These are phyloP conservation scores for Hawksworthiomyces lignivorus DNA, from an alignment of 2,329 filamentous ascomycete genomes.

Conservation along the genomic window DNA sequence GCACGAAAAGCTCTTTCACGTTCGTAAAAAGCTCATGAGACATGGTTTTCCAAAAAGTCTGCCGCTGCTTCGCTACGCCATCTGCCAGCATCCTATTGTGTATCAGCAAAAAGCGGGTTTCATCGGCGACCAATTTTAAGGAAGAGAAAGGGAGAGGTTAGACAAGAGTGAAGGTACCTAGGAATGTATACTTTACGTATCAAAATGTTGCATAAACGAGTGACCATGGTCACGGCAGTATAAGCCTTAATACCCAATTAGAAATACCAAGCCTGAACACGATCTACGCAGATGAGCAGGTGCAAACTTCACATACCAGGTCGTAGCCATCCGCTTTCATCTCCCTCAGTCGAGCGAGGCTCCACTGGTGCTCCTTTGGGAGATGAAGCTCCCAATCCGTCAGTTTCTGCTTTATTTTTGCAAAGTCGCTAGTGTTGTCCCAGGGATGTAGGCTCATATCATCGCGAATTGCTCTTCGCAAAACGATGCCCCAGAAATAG, in stretches of 20 bases:
- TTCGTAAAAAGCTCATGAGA: constrained; percentile 38
- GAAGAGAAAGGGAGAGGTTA: background rate
- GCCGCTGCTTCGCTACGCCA: constrained; percentile 22
- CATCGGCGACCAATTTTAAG: background rate
- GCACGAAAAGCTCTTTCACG: constrained; percentile 36
- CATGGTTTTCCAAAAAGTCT: constrained; percentile 31
- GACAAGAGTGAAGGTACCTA: constrained; percentile 36
- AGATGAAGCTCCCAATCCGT: constrained; percentile 40
- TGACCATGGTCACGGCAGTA: constrained; percentile 46
- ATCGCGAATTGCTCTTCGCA: constrained; percentile 39
- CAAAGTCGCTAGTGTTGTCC: constrained; percentile 41
- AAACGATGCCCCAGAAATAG: constrained; percentile 45
- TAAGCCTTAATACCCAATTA: too few species aligned
- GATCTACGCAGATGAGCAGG: too few species aligned
- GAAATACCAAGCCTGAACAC: too few species aligned
- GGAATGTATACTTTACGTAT: constrained; percentile 50
- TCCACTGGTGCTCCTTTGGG: constrained; percentile 41
- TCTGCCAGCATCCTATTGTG: constrained; percentile 31
- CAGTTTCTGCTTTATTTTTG: constrained; percentile 34
- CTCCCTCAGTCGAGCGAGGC: constrained; percentile 30
- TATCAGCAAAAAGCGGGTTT: background rate
- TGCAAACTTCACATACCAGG: constrained; percentile 38
- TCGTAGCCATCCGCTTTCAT: constrained; percentile 43
- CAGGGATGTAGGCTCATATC: constrained; percentile 37
- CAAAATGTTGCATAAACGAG: constrained; percentile 49